phyloP scores from a whole-genome alignment of 2,329 filamentous ascomycete species.

The Tolypocladium ophioglossoides region DNA sequence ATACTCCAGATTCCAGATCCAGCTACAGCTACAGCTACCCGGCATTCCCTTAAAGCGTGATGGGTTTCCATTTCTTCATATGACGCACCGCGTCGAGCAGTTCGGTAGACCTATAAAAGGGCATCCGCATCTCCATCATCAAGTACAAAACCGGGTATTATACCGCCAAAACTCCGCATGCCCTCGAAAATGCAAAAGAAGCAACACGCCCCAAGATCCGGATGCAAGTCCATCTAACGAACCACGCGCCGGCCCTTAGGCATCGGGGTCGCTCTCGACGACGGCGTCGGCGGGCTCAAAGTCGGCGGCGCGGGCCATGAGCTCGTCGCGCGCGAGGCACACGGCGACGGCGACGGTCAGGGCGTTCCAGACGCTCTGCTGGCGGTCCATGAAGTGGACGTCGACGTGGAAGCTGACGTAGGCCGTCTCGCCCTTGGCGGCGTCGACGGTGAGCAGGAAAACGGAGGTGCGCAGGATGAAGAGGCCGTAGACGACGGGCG shows the following conservation, averaged over 20 bases:
- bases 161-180: neutral
- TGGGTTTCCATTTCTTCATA: neutral
- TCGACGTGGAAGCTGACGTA: slow-evolving; percentile 33
- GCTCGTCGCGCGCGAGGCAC: slow-evolving; percentile 29
- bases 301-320: slow-evolving; percentile 21
- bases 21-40: too few species aligned
- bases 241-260: slow-evolving; percentile 10
- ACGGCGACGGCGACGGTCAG: slow-evolving; percentile 28
- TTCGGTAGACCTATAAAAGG: neutral
- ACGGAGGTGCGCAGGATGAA: slow-evolving; percentile 29
- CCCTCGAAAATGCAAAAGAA: neutral
- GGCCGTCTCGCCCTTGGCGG: slow-evolving; percentile 22
- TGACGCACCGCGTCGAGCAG: neutral
- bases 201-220: neutral
- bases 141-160: neutral
- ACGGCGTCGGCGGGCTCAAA: slow-evolving; percentile 20
- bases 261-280: slow-evolving; percentile 28
- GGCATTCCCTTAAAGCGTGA: neutral
- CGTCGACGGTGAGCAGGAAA: slow-evolving; percentile 28
- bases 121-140: neutral
- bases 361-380: slow-evolving; percentile 34
- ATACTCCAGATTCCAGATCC: slow-evolving; percentile 6
- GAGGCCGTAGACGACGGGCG: slow-evolving; percentile 32
- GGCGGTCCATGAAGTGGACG: slow-evolving; percentile 24
- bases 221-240: neutral